phyloP scores from a whole-genome alignment of 2,329 filamentous ascomycete species.

The Diaporthe longicolla region DNA sequence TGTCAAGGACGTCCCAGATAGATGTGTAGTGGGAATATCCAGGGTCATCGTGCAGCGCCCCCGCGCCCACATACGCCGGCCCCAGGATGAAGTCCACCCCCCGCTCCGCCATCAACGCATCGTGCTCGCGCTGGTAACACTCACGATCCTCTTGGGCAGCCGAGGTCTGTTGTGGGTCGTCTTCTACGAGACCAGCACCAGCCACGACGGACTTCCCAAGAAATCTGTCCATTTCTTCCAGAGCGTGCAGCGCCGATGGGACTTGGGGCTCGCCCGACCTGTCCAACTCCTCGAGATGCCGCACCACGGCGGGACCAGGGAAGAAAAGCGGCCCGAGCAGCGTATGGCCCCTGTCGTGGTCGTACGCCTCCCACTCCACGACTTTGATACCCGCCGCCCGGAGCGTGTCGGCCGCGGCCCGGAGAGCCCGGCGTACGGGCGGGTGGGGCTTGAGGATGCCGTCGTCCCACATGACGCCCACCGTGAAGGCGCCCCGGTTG shows the following conservation, averaged over 20 bases:
- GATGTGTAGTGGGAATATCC: constrained; percentile 45
- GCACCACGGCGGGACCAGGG: constrained; percentile 35
- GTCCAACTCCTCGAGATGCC: constrained; percentile 36
- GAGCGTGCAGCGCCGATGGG: constrained; percentile 41
- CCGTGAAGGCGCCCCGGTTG: constrained; percentile 11
- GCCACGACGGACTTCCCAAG: not conserved
- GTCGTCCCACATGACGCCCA: constrained; percentile 41
- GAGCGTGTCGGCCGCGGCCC: constrained; percentile 35
- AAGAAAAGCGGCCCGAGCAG: constrained; percentile 33
- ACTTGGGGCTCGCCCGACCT: constrained; percentile 42
- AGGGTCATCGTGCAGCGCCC: constrained; percentile 39
- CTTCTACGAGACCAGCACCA: constrained; percentile 17
- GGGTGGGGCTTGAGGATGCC: constrained; percentile 42
- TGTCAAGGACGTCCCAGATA: constrained; percentile 46
- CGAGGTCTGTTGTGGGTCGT: constrained; percentile 30
- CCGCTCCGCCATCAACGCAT: constrained; percentile 39
- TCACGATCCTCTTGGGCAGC: constrained; percentile 20
- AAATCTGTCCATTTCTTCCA: constrained; percentile 34
- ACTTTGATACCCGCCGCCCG: constrained; percentile 37
- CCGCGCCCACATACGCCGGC: constrained; percentile 40
- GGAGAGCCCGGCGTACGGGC: constrained; percentile 37
- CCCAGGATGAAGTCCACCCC: constrained; percentile 42
- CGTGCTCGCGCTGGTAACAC: constrained; percentile 40
- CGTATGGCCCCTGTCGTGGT: constrained; percentile 39
- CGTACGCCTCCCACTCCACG: constrained; percentile 42